A percentile compares a stretch with the other conserved stretches of the same genome.
Conservation (phyloP, 2,329 filamentous ascomycete species). For the Emericellopsis cladophorae region DNA sequence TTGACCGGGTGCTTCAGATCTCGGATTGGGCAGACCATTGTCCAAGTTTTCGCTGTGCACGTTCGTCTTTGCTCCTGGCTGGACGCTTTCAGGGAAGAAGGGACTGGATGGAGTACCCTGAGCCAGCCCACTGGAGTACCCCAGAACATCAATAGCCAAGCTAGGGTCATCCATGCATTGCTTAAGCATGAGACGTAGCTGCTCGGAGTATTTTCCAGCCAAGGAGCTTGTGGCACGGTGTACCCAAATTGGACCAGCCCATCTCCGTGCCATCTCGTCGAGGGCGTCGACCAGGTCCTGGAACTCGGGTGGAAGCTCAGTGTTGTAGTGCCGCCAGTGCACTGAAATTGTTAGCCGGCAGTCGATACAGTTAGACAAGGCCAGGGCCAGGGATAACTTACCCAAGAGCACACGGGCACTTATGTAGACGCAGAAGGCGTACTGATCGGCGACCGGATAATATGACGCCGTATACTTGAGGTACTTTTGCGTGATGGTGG, state of each 20-base stretch:
- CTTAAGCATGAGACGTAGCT: conserved; percentile 6
- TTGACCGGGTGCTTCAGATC: not conserved
- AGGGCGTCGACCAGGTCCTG: conserved; percentile 12
- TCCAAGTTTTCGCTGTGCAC: not conserved
- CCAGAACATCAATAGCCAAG: conserved; percentile 7
- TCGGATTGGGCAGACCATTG: too few relatives aligned
- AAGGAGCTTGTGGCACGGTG: conserved; percentile 5
- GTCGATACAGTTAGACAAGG: too few relatives aligned
- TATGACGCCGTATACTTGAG: conserved; percentile 19
- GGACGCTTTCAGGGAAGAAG: not conserved
- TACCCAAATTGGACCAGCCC: conserved; percentile 8
- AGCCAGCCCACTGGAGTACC: conserved; percentile 5
- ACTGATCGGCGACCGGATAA: conserved; percentile 20
- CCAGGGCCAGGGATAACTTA: not conserved
- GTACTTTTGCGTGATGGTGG: conserved; percentile 31
- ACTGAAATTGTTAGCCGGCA: conserved; percentile 5
- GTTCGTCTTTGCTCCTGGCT: not conserved
- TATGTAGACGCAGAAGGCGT: conserved; percentile 32
- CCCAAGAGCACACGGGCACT: conserved; percentile 26
- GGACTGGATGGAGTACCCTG: not conserved
- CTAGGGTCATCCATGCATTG: conserved; percentile 4
- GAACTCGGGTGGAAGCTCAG: conserved; percentile 10
- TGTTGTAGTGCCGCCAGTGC: conserved; percentile 14
- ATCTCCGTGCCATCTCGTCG: conserved; percentile 15
- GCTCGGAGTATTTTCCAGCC: conserved; percentile 9